Percentiles rank a stretch among this genome's conserved stretches.
Conservation (phyloP, 257 asterid genomes). For the Gentiana dahurica region DNA sequence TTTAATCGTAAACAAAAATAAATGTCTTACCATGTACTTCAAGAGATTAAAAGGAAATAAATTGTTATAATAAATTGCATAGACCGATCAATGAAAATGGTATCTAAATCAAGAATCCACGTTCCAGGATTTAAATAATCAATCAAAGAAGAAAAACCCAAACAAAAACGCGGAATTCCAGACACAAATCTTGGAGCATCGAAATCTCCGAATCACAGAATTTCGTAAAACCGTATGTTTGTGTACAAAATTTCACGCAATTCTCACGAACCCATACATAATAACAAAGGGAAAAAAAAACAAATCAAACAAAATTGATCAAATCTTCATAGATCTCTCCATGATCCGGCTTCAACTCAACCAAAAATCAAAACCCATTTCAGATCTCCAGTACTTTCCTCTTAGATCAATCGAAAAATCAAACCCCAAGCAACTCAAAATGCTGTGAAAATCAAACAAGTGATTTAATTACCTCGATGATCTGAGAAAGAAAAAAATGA, state of each 20-base stretch:
- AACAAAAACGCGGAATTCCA: too few species aligned
- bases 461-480: conserved; percentile 1
- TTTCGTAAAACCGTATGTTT: too few species aligned
- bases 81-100: too few species aligned
- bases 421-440: neutral
- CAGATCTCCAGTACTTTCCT: conserved; percentile 3
- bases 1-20: too few species aligned
- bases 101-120: too few species aligned
- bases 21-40: too few species aligned
- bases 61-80: too few species aligned
- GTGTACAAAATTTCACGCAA: neutral
- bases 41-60: too few species aligned
- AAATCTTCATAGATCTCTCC: conserved; percentile 13
- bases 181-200: too few species aligned
- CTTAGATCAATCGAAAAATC: neutral
- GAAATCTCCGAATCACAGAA: neutral
- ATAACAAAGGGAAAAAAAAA: neutral
- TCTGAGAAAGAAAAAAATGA: conserved; percentile 1
- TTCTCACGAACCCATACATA: neutral
- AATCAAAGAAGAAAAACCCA: too few species aligned
- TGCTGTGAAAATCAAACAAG: neutral
- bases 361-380: neutral
- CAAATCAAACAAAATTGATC: neutral
- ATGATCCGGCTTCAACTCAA: conserved; percentile 15
- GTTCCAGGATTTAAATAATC: too few species aligned